Evolutionary conservation across 306 rosid species (phyloP).

Genomic region (Fragaria iinumae): DNA sequence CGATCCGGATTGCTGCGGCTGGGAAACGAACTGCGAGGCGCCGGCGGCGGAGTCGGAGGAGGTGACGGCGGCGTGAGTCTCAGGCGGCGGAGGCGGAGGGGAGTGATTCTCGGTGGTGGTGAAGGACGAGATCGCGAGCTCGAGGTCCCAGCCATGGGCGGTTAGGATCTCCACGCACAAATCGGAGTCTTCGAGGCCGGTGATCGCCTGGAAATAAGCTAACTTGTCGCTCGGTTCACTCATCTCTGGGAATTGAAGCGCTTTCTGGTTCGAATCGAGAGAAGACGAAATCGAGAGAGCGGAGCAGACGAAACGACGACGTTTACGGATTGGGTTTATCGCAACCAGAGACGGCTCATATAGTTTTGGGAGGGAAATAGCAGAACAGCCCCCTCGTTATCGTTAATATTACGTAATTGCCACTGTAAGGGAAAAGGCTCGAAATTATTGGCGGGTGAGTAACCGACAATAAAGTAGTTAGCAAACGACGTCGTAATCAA

Average conservation of each 20-base stretch:
- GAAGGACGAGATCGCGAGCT: constrained; percentile 83
- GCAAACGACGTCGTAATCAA: background rate
- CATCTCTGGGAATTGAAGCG: constrained; percentile 38
- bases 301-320: background rate
- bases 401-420: background rate
- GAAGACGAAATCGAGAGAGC: background rate
- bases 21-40: no score
- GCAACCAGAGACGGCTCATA: background rate
- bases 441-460: background rate
- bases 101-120: constrained; percentile 34
- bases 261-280: constrained; percentile 5
- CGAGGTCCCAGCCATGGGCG: constrained; percentile 96
- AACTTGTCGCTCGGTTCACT: constrained; percentile 70
- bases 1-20: constrained; percentile 13
- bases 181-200: constrained; percentile 83
- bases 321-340: background rate
- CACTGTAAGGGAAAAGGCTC: background rate
- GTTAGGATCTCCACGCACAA: constrained; percentile 82
- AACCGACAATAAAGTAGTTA: background rate
- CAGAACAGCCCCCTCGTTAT: background rate
- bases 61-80: constrained; percentile 12
- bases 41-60: background rate
- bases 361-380: background rate
- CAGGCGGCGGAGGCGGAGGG: constrained; percentile 2
- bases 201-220: constrained; percentile 84